phyloP scores from a whole-genome alignment of 176 grass and related monocot species.

The Dactylis glomerata region DNA sequence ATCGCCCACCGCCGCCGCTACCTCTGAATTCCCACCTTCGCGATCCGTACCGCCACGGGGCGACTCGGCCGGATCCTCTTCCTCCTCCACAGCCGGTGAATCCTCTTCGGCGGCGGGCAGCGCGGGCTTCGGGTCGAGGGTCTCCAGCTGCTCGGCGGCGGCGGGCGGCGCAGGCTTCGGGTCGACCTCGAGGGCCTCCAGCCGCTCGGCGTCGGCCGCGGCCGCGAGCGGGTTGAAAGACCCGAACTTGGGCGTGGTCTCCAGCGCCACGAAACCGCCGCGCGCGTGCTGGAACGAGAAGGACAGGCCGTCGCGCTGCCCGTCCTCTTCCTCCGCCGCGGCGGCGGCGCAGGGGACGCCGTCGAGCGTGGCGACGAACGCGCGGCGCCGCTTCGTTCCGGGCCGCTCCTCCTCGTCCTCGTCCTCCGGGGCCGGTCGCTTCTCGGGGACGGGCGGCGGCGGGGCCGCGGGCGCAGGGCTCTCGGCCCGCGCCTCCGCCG shows the following conservation, averaged over 20 bases:
- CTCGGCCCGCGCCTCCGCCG: conserved; percentile 70
- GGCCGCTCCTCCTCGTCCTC: background rate
- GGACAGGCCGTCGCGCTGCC: conserved; percentile 21
- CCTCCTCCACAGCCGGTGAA: background rate
- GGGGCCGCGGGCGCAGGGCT: conserved; percentile 21
- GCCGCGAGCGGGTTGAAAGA: conserved; percentile 52
- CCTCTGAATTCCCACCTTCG: conserved; percentile 5
- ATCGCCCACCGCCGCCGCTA: background rate
- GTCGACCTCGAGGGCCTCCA: background rate
- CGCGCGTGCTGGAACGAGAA: conserved; percentile 72
- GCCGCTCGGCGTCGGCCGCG: background rate
- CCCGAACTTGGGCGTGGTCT: conserved; percentile 89
- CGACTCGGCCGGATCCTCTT: background rate
- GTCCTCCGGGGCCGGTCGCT: background rate
- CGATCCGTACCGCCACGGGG: background rate
- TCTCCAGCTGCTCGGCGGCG: too few relatives aligned
- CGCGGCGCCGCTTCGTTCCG: conserved; percentile 58
- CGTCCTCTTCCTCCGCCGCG: background rate
- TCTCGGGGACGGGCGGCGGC: conserved; percentile 24
- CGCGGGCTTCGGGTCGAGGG: background rate
- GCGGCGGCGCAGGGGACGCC: background rate
- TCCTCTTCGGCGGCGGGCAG: background rate
- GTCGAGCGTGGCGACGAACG: conserved; percentile 60
- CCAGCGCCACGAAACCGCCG: conserved; percentile 56
- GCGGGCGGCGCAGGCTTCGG: background rate